Conservation (phyloP, 2,329 filamentous ascomycete genomes). For the Colletotrichum sansevieriae region DNA sequence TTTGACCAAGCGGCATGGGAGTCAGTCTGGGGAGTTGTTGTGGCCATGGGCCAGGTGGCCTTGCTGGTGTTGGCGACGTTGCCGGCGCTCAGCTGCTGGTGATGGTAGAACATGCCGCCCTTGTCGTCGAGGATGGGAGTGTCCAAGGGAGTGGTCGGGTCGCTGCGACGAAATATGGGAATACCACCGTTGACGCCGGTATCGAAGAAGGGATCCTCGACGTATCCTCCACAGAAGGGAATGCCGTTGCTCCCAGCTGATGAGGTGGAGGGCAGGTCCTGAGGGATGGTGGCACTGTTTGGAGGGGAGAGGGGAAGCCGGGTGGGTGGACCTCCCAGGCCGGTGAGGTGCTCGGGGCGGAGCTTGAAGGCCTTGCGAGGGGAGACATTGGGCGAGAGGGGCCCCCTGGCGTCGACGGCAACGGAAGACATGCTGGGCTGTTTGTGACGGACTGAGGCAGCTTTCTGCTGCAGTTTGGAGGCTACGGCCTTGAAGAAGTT, state of each 20-base stretch:
- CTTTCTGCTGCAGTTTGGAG: constrained; percentile 56
- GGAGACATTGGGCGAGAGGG: constrained; percentile 41
- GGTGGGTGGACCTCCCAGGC: constrained; percentile 41
- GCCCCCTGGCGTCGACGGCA: constrained; percentile 32
- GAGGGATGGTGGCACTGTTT: constrained; percentile 46
- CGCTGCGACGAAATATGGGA: constrained; percentile 48
- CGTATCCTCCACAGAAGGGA: constrained; percentile 53
- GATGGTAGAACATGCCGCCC: constrained; percentile 48
- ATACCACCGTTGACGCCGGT: constrained; percentile 42
- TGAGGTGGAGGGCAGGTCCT: constrained; percentile 38
- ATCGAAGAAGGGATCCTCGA: constrained; percentile 56
- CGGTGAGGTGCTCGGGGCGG: constrained; percentile 45
- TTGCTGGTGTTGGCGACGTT: constrained; percentile 43
- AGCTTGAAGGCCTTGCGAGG: constrained; percentile 52
- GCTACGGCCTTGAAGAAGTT: constrained; percentile 58
- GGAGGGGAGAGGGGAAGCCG: constrained; percentile 43
- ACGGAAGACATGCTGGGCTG: constrained; percentile 41
- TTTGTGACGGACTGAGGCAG: constrained; percentile 50
- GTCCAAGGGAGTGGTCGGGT: constrained; percentile 54
- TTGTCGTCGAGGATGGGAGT: constrained; percentile 53
- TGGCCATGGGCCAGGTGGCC: constrained; percentile 45
- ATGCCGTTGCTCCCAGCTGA: constrained; percentile 35
- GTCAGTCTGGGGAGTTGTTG: constrained; percentile 36
- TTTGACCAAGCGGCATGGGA: constrained; percentile 41
- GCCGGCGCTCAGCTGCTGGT: constrained; percentile 41